Evolutionary conservation across 2,329 filamentous ascomycete species (phyloP).

Genomic region (Cercospora nicotianae): DNA sequence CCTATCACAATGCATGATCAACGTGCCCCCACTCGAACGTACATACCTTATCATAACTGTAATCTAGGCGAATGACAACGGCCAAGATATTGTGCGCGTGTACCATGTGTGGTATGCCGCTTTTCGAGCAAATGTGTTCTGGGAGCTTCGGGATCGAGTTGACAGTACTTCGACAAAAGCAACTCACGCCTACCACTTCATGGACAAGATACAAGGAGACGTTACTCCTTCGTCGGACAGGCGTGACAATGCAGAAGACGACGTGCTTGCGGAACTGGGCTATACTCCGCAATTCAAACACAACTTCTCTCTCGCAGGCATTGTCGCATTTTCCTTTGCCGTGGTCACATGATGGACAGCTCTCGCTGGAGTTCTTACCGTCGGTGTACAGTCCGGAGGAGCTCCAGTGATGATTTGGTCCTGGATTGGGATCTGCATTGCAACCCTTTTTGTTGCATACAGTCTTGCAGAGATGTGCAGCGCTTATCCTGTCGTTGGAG

Average conservation of each 20-base stretch:
- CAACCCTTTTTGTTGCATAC: slow-evolving; percentile 56
- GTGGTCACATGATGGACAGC: slow-evolving; percentile 62
- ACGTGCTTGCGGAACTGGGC: slow-evolving; percentile 43
- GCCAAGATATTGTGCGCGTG: not conserved
- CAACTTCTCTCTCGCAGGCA: slow-evolving; percentile 56
- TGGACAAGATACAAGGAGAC: not conserved
- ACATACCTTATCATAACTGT: not conserved
- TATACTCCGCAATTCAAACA: slow-evolving; percentile 57
- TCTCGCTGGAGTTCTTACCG: slow-evolving; percentile 56
- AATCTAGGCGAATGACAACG: slow-evolving; percentile 1
- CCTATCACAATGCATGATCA: not conserved
- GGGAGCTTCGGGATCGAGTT: not conserved
- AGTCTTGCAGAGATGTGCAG: slow-evolving; percentile 62
- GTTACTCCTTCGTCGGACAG: not conserved
- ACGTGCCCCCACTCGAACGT: not conserved
- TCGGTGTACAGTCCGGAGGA: slow-evolving; percentile 57
- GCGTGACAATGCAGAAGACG: slow-evolving; percentile 36
- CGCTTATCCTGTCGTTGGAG: slow-evolving; percentile 57
- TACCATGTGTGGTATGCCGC: not conserved
- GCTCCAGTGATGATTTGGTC: slow-evolving; percentile 61
- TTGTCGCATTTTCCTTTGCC: slow-evolving; percentile 61
- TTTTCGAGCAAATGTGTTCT: not conserved
- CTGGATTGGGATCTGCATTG: slow-evolving; percentile 55
- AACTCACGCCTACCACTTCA: not conserved
- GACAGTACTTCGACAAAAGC: not conserved